Conservation (phyloP, 2,329 filamentous ascomycete species). For the Sarocladium oryzae region DNA sequence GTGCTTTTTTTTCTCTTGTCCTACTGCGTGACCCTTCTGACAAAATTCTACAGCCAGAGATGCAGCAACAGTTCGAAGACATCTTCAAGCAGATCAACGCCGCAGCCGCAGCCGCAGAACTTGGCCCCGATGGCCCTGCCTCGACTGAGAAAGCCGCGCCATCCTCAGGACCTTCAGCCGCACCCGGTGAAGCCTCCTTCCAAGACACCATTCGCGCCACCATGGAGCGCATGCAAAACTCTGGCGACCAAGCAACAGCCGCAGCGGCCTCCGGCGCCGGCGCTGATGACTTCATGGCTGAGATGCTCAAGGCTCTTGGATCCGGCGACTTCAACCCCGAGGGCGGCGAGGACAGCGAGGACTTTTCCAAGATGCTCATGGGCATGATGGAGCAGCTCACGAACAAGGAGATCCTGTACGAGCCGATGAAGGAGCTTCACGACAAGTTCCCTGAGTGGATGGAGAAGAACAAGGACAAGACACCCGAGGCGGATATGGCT, state of each 20-base stretch:
- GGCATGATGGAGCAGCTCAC: slow-evolving; percentile 99
- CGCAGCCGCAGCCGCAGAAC: slow-evolving; percentile 28
- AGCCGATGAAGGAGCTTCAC: slow-evolving; percentile 95
- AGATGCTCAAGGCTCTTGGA: slow-evolving; percentile 79
- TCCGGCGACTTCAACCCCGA: slow-evolving; percentile 56
- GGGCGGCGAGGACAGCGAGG: slow-evolving; percentile 58
- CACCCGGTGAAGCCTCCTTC: slow-evolving; percentile 61
- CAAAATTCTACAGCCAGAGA: slow-evolving; percentile 46
- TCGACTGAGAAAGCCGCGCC: slow-evolving; percentile 18
- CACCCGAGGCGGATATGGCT: slow-evolving; percentile 64
- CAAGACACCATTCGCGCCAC: slow-evolving; percentile 89
- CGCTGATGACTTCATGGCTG: slow-evolving; percentile 76
- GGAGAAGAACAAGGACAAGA: slow-evolving; percentile 62
- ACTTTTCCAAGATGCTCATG: slow-evolving; percentile 90
- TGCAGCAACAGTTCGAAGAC: slow-evolving; percentile 72
- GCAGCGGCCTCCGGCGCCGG: slow-evolving; percentile 58
- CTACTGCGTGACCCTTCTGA: slow-evolving; percentile 3
- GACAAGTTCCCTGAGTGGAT: slow-evolving; percentile 92
- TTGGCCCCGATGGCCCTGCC: slow-evolving; percentile 6
- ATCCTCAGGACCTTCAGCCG: slow-evolving; percentile 27
- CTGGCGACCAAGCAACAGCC: slow-evolving; percentile 77
- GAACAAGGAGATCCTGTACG: slow-evolving; percentile 96
- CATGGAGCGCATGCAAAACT: slow-evolving; percentile 93
- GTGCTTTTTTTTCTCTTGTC: slow-evolving; percentile 16
- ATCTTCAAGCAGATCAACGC: slow-evolving; percentile 68